Evolutionary conservation across 148 eudicot genomes (phyloP), one percentile per base, ranked within the genome.

Genomic region (Rhododendron ovatum): DNA sequence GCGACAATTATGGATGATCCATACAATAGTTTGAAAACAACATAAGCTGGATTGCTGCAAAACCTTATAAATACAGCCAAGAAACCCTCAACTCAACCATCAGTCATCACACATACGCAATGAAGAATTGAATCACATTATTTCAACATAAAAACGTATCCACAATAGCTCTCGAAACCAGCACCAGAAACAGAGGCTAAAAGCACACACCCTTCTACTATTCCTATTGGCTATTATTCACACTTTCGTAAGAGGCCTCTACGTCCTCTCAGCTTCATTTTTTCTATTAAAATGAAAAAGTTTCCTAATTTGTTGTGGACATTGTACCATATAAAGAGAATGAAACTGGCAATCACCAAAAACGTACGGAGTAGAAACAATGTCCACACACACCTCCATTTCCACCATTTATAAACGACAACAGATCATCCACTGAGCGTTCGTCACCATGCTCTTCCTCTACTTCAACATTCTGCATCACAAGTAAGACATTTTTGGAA

Each of bases 351-450:
- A 51, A 76, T 65, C 41, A 43, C 11, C 78, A 84, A 41, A 37
- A 37, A 28, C 30, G 1, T 3, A 80, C 15, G 14, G 55, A 78
- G 15, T 33, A 35, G 65, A 84, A 28, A 43, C 28, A 61, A 18
- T 81, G 76, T 39, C 51, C 33, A 24, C 59, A 59, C 50, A 43
- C 18, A 95, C 96, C 96, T 91, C 91, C 90, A 74, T 91, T 90
- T 84, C 86, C 94, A 84, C 98, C 93, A 87, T 95, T 95, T 88
- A 95, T 95, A 88, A 92, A 95, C 22, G 91, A 92, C 81, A 95
- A 90, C 85, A 95, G 95, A 90, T 95, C 98, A 88, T 95, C 98
- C 67, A 95, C 93, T 51, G 98, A 94, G 30, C 98, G 96, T 61
- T 95, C 89, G 88, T 95, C 98, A 85, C 89, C 90, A 61, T 78